Evolutionary conservation across 163 green algal species (phyloP), one percentile per base, ranked within the genome.

Genomic region (Scenedesmus sp.): DNA sequence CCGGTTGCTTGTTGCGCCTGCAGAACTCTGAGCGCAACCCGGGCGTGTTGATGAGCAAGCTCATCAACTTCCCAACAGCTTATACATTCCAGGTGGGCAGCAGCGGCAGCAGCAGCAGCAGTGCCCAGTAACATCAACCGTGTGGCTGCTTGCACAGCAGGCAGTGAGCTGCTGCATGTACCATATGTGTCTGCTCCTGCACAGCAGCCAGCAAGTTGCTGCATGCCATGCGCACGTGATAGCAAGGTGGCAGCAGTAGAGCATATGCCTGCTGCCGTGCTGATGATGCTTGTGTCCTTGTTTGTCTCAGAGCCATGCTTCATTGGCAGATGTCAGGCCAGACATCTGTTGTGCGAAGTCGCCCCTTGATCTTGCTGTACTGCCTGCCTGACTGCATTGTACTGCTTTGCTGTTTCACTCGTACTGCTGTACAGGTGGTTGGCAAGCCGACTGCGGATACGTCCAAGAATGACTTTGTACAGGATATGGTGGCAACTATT

Each of bases 21-120:
- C 49, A 94, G 88, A 95, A 96, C 86, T 95, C 91, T 3, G 95
- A 97, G 87, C 91, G 92, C 9, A 81, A 88, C 1, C n/a, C 83
- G 0, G 95, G 95, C 22, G 70, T 95, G 51, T 85, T 97, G 2
- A 81, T 96, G 79, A 91, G 92, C 33, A 92, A 92, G 18, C 87
- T 97, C 0, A 92, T 93, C 33, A 84, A 92, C 53, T 97, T 95
- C 46, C 95, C 95, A 0, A 79, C 83, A 3, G 4, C 51, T 26
- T 95, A 97, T 86, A 91, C 70, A 0, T 97, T 96, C 88, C 93
- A 96, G 56, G 88, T 95, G 22, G 42, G 65, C 61, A 49, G 65
- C 61, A 84, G 70, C 53, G n/a, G 56, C 56, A 70, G 56, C 56
- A 70, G 56, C 16, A 70, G 56, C 56, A 56, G 65, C 73, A 30